Evolutionary conservation across 305 asterid genomes (phyloP).

Genomic region (Solanum hybrid): DNA sequence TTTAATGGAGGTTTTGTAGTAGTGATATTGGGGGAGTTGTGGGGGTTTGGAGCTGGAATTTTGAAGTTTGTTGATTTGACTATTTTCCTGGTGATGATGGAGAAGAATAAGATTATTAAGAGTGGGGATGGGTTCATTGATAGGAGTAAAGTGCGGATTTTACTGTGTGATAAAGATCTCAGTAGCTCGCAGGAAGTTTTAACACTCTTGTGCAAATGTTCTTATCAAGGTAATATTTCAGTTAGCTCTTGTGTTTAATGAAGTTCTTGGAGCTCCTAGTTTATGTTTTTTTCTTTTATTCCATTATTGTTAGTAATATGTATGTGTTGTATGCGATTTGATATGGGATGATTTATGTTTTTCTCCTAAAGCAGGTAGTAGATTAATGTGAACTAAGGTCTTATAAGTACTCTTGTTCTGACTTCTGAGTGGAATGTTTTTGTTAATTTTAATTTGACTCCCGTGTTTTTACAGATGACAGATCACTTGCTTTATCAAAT

Average conservation of each 20-base stretch:
- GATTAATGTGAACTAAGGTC: neutral
- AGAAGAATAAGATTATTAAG: slow-evolving; percentile 45
- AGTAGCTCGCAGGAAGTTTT: slow-evolving; percentile 68
- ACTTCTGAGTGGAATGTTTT: neutral
- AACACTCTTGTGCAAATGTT: slow-evolving; percentile 82
- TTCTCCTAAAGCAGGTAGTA: neutral
- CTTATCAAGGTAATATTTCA: slow-evolving; percentile 69
- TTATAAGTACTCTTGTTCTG: neutral
- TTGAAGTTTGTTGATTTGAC: neutral
- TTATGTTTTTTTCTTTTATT: slow-evolving; percentile 3
- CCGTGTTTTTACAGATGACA: neutral
- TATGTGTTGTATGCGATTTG: neutral
- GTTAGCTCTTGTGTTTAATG: neutral
- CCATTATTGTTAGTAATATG: neutral
- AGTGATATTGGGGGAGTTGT: neutral
- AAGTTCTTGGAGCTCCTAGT: neutral
- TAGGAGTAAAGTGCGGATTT: slow-evolving; percentile 89
- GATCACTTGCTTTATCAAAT: neutral
- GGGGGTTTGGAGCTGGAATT: slow-evolving; percentile 13
- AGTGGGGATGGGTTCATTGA: slow-evolving; percentile 84
- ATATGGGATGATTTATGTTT: neutral
- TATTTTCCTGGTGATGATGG: slow-evolving; percentile 31
- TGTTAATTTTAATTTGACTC: neutral
- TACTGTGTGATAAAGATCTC: slow-evolving; percentile 86
- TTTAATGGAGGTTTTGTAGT: slow-evolving; percentile 3